Conservation (phyloP, 75 land plant genomes). For the Cunninghamia lanceolata region DNA sequence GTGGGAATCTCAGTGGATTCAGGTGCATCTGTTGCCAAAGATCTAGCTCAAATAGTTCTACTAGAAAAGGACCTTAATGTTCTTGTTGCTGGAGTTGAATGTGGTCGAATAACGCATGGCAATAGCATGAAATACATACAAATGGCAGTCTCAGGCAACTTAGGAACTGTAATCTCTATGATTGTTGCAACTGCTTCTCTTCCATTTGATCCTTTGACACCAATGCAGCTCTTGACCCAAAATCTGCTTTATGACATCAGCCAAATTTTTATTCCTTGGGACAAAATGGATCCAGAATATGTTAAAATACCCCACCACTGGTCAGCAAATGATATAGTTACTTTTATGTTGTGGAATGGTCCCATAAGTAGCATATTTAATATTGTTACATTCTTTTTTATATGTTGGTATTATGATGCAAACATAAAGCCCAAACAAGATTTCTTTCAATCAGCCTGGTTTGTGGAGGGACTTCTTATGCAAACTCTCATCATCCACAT, state of each 20-base stretch:
- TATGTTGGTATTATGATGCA: conserved; percentile 35
- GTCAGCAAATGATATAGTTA: conserved; percentile 26
- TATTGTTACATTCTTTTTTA: conserved; percentile 28
- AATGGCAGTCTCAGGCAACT: conserved; percentile 46
- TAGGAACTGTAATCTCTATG: conserved; percentile 45
- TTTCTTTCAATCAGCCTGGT: conserved; percentile 50
- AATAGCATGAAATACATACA: conserved; percentile 64
- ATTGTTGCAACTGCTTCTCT: conserved; percentile 37
- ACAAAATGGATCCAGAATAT: conserved; percentile 55
- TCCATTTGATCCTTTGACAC: conserved; percentile 38
- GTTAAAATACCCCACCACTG: conserved; percentile 39
- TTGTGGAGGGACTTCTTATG: conserved; percentile 54
- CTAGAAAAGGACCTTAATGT: conserved; percentile 65
- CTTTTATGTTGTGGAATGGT: conserved; percentile 54
- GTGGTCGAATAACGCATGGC: conserved; percentile 47
- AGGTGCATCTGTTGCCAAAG: conserved; percentile 47
- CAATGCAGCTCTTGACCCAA: conserved; percentile 49
- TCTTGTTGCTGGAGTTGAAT: conserved; percentile 54
- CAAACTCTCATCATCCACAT: conserved; percentile 52
- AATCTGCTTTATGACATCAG: conserved; percentile 42
- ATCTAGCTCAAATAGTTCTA: conserved; percentile 49
- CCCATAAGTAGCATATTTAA: conserved; percentile 37
- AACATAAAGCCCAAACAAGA: not conserved
- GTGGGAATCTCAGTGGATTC: conserved; percentile 67
- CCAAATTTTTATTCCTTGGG: conserved; percentile 65